Conservation (phyloP, 1,139 yeast species). For the Sugiyamaella novakii region DNA sequence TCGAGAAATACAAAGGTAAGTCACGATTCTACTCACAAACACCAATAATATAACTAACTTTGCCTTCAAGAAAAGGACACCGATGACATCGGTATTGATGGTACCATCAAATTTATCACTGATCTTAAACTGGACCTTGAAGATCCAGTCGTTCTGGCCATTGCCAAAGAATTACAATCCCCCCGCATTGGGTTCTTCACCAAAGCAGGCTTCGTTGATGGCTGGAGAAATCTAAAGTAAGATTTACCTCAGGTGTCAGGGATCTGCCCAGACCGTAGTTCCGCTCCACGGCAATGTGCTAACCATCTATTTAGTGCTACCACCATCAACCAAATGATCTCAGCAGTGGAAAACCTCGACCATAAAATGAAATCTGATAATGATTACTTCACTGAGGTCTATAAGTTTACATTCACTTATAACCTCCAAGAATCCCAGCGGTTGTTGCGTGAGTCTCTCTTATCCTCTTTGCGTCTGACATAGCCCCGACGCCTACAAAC, state of each 20-base stretch:
- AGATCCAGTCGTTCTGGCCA: conserved; percentile 65
- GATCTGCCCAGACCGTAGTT: conserved; percentile 18
- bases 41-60: not conserved
- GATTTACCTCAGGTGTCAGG: conserved; percentile 22
- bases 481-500: too few species aligned
- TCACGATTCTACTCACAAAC: not conserved
- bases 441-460: conserved; percentile 45
- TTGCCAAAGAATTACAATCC: conserved; percentile 68
- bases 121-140: conserved; percentile 75
- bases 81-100: conserved; percentile 63
- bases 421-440: conserved; percentile 64
- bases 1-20: conserved; percentile 29
- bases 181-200: conserved; percentile 67
- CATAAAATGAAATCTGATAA: conserved; percentile 43
- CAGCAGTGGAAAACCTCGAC: conserved; percentile 46
- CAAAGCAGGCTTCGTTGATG: conserved; percentile 51
- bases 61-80: conserved; percentile 26
- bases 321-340: conserved; percentile 54
- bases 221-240: conserved; percentile 53
- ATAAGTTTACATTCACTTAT: conserved; percentile 70
- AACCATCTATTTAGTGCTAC: conserved; percentile 34
- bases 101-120: conserved; percentile 65
- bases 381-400: conserved; percentile 56
- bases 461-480: not conserved
- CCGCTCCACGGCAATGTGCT: not conserved